Percentiles rank a stretch among this genome's conserved stretches.
Conservation (phyloP, 2,329 filamentous ascomycete genomes). For the Aspergillus puulaauensis region DNA sequence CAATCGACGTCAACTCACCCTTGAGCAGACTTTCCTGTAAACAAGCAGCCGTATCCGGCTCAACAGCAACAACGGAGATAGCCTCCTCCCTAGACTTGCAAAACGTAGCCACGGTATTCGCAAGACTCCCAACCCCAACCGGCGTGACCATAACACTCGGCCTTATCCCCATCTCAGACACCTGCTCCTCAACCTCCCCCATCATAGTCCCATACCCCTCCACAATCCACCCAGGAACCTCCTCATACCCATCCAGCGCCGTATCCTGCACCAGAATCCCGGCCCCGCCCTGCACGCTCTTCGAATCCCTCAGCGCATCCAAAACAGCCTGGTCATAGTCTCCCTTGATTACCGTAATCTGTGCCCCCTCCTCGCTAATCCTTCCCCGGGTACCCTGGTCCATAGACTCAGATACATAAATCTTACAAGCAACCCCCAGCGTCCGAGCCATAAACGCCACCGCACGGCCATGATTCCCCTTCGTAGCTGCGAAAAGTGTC, state of each 20-base stretch:
- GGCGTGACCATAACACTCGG: conserved; percentile 60
- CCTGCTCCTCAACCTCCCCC: conserved; percentile 64
- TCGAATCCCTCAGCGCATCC: conserved; percentile 46
- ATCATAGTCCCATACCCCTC: conserved; percentile 77
- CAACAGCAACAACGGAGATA: conserved; percentile 62
- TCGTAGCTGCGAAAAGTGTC: conserved; percentile 63
- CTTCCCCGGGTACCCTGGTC: conserved; percentile 51
- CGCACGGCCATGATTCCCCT: conserved; percentile 76
- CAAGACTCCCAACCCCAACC: conserved; percentile 71
- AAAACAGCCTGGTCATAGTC: conserved; percentile 65
- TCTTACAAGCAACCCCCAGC: conserved; percentile 54
- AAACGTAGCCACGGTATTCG: conserved; percentile 66
- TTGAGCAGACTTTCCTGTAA: conserved; percentile 49
- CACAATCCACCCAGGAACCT: conserved; percentile 71
- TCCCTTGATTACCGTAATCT: conserved; percentile 55
- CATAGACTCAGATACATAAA: conserved; percentile 66
- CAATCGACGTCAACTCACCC: conserved; percentile 50
- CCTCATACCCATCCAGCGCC: conserved; percentile 64
- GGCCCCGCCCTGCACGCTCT: conserved; percentile 20
- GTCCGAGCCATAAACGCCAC: conserved; percentile 66
- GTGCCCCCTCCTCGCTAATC: conserved; percentile 64
- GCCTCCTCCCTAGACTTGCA: conserved; percentile 52
- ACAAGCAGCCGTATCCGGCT: conserved; percentile 64
- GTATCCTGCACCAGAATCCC: conserved; percentile 68
- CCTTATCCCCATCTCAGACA: conserved; percentile 41